Evolutionary conservation across 2,329 filamentous ascomycete species (phyloP), one percentile per base, ranked within the genome.

Genomic region (Paecilomyces variotii): DNA sequence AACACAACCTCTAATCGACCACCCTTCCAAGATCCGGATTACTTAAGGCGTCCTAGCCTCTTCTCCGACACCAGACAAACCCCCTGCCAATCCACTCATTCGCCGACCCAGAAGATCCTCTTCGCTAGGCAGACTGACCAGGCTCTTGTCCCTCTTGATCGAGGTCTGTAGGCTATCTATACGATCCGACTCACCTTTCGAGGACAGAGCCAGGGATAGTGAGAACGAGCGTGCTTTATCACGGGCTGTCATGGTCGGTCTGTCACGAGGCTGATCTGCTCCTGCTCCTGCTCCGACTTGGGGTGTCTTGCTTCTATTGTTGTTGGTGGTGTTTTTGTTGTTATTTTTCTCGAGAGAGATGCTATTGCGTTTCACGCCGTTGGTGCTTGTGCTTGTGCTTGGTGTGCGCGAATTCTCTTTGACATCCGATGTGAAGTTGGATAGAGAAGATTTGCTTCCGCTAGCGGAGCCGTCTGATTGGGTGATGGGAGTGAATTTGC

Each of bases 91-190:
- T n/a, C 61, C 61, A 50, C 60, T 51, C 61, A 62, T 62, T 11
- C 61, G 45, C 54, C 61, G 52, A 1, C 57, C 79, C 25, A 85
- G 67, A 35, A 85, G 65, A 72, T 85, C 82, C 63, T 84, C 82
- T 61, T 82, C 78, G 60, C 81, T 84, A 3, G 79, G 80, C 59
- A 84, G 67, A 61, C 80, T 82, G 32, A 78, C 74, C 61, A 82
- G 72, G 65, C 81, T 83, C 56, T 77, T 75, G 32, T 76, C 72
- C 34, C 74, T 72, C 57, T 67, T 63, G 9, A 64, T 64, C 11
- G 69, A 61, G 2, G 65, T 62, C 19, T 62, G 64, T n/a, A 63
- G 53, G 3, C 56, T 56, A 4, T 62, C 55, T 2, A 67, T 64
- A 26, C 63, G 69, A 26, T 60, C 62, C 4, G 60, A 61, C 1